Evolutionary conservation across 345 rosid genomes (phyloP).

Genomic region (Gossypium turneri): DNA sequence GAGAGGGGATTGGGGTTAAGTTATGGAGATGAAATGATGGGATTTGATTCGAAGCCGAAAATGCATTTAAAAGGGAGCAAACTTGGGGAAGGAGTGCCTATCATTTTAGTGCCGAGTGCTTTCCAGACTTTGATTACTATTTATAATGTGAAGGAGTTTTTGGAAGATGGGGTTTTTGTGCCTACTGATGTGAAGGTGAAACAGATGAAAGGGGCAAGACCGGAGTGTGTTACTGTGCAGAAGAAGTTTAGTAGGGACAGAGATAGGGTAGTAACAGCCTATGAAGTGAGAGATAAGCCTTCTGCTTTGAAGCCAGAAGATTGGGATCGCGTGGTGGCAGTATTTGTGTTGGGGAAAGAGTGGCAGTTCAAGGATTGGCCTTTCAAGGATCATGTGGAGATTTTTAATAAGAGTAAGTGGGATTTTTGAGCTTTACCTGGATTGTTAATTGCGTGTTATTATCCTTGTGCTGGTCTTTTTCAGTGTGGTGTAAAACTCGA

Average conservation of each 20-base stretch:
- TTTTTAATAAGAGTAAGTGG: slow-evolving; percentile 79
- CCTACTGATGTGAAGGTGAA: slow-evolving; percentile 87
- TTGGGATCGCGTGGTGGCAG: slow-evolving; percentile 93
- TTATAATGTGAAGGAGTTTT: slow-evolving; percentile 87
- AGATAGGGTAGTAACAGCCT: slow-evolving; percentile 79
- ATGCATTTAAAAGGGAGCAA: slow-evolving; percentile 68
- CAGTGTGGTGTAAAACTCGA: neutral
- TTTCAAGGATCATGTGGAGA: slow-evolving; percentile 89
- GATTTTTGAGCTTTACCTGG: neutral
- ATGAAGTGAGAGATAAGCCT: slow-evolving; percentile 93
- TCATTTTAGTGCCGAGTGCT: slow-evolving; percentile 91
- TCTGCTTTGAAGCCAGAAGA: slow-evolving; percentile 76
- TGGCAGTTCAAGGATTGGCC: slow-evolving; percentile 99
- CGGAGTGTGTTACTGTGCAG: slow-evolving; percentile 91
- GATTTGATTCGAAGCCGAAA: slow-evolving; percentile 60
- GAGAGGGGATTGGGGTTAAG: slow-evolving; percentile 66
- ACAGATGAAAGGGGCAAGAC: slow-evolving; percentile 78
- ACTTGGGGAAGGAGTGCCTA: slow-evolving; percentile 90
- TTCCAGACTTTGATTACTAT: slow-evolving; percentile 86
- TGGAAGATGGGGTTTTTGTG: slow-evolving; percentile 82
- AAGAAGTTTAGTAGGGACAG: slow-evolving; percentile 94
- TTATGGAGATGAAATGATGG: slow-evolving; percentile 57
- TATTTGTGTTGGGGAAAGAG: slow-evolving; percentile 87
- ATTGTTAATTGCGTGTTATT: neutral
- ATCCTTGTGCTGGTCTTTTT: neutral